Evolutionary conservation across 208 protist species (phyloP), one percentile per base, ranked within the genome.

Genomic region (Trypanosoma cruzi): DNA sequence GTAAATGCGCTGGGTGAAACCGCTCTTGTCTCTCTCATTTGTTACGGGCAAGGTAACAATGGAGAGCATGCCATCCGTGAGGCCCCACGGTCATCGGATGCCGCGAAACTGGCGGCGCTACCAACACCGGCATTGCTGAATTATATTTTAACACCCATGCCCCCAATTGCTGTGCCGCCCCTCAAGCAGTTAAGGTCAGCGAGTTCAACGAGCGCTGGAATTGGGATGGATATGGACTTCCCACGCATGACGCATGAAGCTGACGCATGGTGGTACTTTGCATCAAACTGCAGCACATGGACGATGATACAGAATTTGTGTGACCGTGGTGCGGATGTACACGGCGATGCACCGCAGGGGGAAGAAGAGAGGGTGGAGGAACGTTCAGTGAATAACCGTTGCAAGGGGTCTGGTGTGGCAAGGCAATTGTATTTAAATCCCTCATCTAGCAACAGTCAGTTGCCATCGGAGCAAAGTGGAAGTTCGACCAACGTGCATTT

Each of bases 31-130:
- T 94, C 86, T 13, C 74, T 96, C 50, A 78, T 93, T 29, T 86
- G 86, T 56, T 83, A 90, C 55, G 90, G 90, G 54, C 87, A 84
- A 42, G 84, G 81, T 13, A 74, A 72, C 18, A 96, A 96, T 77
- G 78, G 76, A 20, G 74, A 75, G 0, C 63, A 87, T 37, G 66
- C 81, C 32, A 71, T 82, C 36, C 70, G 71, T 57, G 79, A 88
- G 22, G 58, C 73, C 20, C 63, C 60, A 49, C 48, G 59, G 1
- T 32, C 71, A 24, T 44, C 50, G 10, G 79, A 81, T 66, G 63
- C 64, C 7, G 44, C 55, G 31, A 67, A 65, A 57, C 79, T 96
- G 32, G 64, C 75, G 2, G 62, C 77, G 7, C 53, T 93, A 32
- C 79, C 90, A 3, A 22, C 46, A 18, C 64, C 63, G 13, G 79